Evolutionary conservation across 164 flowering plant species (phyloP).

Genomic region (Vitis vinifera): ASM3070453v1 NC_081809.1:26424001-26424500

Average conservation of each 20-base stretch:
- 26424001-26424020: conserved; percentile 66
- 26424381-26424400: no score
- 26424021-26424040: conserved; percentile 54
- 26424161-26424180: conserved; percentile 92
- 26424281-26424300: conserved; percentile 86
- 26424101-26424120: conserved; percentile 87
- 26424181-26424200: conserved; percentile 85
- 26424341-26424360: no score
- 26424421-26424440: no score
- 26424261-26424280: conserved; percentile 81
- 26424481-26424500: no score
- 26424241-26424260: conserved; percentile 86
- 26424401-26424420: no score
- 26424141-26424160: conserved; percentile 59
- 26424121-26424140: conserved; percentile 82
- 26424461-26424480: no score
- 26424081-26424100: conserved; percentile 84
- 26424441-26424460: no score
- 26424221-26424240: conserved; percentile 80
- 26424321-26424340: background rate
- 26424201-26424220: conserved; percentile 81
- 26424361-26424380: no score
- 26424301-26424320: conserved; percentile 61
- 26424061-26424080: conserved; percentile 94
- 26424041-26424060: conserved; percentile 81